Percentiles rank a stretch among this genome's conserved stretches.
Conservation (phyloP, 129 eudicot species). For the Rutidosis leptorrhynchoides region DNA sequence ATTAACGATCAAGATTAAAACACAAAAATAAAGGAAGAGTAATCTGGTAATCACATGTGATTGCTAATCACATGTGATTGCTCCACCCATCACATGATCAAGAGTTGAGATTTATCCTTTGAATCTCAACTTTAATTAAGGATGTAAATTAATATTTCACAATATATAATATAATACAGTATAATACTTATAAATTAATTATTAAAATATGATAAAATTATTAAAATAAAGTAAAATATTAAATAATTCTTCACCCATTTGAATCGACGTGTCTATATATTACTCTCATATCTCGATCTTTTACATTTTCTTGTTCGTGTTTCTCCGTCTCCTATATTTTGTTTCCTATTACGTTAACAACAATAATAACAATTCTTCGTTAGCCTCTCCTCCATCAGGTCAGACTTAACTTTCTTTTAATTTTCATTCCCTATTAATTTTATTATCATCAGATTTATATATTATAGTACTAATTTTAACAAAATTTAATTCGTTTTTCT, state of each 20-base stretch:
- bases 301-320: conserved; percentile 16
- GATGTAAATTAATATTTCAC: too few species aligned
- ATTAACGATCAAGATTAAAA: too few species aligned
- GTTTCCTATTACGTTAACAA: neutral
- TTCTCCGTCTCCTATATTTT: neutral
- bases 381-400: neutral
- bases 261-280: conserved; percentile 22
- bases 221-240: too few species aligned
- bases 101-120: too few species aligned
- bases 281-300: conserved; percentile 9
- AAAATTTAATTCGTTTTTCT: neutral
- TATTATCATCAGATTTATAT: neutral
- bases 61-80: too few species aligned
- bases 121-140: too few species aligned
- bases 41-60: too few species aligned
- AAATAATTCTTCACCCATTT: conserved; percentile 6
- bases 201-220: too few species aligned
- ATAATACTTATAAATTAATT: too few species aligned
- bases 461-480: too few species aligned
- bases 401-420: neutral
- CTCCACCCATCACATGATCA: too few species aligned
- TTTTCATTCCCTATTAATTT: neutral
- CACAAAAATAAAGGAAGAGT: too few species aligned
- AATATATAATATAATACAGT: neutral
- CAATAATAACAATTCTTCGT: neutral